Evolutionary conservation across 768 basidiomycete species (phyloP), one percentile per base, ranked within the genome.

Genomic region (Leccinum pellstonianum): DNA sequence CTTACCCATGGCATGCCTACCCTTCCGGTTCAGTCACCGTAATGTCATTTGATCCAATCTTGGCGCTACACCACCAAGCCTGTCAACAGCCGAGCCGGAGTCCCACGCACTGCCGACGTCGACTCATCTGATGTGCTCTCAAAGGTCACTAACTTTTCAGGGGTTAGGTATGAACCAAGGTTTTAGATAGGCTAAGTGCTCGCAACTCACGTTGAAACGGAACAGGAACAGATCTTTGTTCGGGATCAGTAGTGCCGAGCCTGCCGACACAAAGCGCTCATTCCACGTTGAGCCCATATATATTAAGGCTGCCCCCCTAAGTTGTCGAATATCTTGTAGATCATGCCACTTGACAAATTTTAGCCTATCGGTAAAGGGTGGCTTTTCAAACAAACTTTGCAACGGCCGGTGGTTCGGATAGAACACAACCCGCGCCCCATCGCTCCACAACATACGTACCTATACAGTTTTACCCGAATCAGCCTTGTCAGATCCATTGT

Each of bases 31-130:
- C 43, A 35, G 53, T 64, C 62, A 48, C 63, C 51, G 47, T 67
- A 68, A 57, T 59, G 59, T 53, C 55, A 53, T 49, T 9, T 10
- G 31, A 19, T 8, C 43, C 19, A 35, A 29, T 19, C 19, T 52
- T 37, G 62, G 29, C 62, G 38, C 33, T 58, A 29, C 58, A 35
- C 21, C 56, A 54, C 17, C 7, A 27, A 52, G 56, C 54, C 31
- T 10, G 37, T 41, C 46, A 48, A 51, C 54, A 68, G 38, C 60
- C 65, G 65, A 70, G 55, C 56, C 62, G 49, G 59, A 46, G 43
- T 68, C 63, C 56, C 59, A 70, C 68, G 63, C 37, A 50, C 31
- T 67, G 68, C 67, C 62, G 62, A 63, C 55, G 64, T 56, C 5
- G 41, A 37, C 31, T 10, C 47, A 15, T 38, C 14, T 37, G 14